Conservation (phyloP, 441 rosid genomes). For the Populus tomentosa region DNA sequence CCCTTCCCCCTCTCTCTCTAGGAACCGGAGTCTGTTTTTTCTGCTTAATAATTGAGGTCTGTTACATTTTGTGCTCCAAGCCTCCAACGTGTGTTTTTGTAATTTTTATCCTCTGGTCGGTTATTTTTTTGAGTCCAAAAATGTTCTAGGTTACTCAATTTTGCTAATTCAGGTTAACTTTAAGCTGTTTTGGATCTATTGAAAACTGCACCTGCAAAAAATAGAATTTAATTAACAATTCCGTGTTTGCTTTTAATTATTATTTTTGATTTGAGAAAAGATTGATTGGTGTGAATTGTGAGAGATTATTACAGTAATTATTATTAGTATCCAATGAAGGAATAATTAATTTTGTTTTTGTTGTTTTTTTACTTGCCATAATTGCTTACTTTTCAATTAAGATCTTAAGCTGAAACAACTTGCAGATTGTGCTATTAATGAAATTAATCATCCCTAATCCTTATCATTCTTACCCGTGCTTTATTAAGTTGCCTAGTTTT, state of each 20-base stretch:
- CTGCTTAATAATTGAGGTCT: neutral
- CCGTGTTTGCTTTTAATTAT: neutral
- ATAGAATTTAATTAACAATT: neutral
- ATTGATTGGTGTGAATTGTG: neutral
- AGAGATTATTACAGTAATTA: constrained; percentile 4
- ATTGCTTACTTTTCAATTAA: constrained; percentile 11
- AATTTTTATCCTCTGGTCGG: neutral
- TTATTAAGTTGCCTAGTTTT: neutral
- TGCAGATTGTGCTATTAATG: neutral
- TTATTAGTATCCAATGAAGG: constrained; percentile 1
- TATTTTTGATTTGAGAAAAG: neutral
- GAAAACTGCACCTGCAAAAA: neutral
- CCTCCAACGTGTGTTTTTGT: neutral
- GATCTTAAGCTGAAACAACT: constrained; percentile 18
- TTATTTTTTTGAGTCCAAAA: neutral
- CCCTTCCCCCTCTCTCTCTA: neutral
- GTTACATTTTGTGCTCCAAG: neutral
- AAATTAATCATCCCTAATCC: constrained; percentile 5
- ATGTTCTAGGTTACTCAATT: neutral
- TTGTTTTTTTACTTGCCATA: neutral
- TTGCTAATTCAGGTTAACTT: neutral
- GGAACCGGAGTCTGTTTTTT: neutral
- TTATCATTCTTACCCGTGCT: neutral
- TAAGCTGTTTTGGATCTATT: neutral
- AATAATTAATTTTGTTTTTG: constrained; percentile 5